Evolutionary conservation across 768 basidiomycete genomes (phyloP).

Genomic region (Gautieria morchelliformis): DNA sequence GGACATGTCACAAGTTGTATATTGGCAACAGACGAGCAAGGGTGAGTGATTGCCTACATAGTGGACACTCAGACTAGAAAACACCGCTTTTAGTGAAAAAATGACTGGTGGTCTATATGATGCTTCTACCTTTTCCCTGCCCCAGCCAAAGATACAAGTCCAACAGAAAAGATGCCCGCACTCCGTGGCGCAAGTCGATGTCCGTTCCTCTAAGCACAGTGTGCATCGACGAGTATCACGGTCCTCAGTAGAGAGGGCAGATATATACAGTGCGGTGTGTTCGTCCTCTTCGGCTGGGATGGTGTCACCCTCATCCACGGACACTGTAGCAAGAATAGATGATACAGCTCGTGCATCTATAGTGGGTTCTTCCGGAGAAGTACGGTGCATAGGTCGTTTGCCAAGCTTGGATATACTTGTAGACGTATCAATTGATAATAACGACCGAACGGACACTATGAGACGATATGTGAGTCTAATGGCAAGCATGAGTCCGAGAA

Average conservation of each 20-base stretch:
- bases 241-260: conserved; percentile 38
- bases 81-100: background rate
- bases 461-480: conserved; percentile 58
- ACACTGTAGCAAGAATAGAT: conserved; percentile 37
- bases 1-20: conserved; percentile 56
- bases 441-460: conserved; percentile 27
- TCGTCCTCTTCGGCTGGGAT: conserved; percentile 63
- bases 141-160: conserved; percentile 85
- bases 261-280: conserved; percentile 54
- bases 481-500: conserved; percentile 66
- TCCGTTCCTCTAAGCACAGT: conserved; percentile 77
- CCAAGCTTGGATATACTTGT: conserved; percentile 9
- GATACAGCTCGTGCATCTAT: conserved; percentile 40
- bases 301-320: conserved; percentile 43
- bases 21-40: conserved; percentile 66
- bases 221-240: conserved; percentile 66
- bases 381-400: conserved; percentile 21
- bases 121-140: conserved; percentile 67
- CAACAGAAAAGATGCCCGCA: conserved; percentile 89
- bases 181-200: conserved; percentile 73
- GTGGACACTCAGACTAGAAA: conserved; percentile 69
- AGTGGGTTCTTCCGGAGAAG: conserved; percentile 28
- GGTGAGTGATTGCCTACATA: conserved; percentile 71
- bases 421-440: conserved; percentile 22
- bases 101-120: background rate